A percentile compares a stretch with the other conserved stretches of the same genome.
phyloP scores from a whole-genome alignment of 1,284 basidiomycete species.

The Cryptococcus neoformans region DNA sequence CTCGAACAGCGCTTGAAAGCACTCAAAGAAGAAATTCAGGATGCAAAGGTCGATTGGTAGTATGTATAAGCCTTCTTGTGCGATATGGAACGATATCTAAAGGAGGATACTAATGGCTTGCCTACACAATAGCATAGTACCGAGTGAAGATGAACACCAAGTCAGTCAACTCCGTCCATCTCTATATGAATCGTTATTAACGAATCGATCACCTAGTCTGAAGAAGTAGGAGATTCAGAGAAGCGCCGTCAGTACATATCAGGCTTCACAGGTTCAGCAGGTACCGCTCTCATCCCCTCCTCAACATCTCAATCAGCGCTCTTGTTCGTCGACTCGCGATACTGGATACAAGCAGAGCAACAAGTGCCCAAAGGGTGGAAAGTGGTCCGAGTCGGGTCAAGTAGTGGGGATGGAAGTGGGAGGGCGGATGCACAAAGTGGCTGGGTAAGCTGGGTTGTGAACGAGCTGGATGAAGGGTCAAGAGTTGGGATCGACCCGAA shows the following conservation, averaged over 20 bases:
- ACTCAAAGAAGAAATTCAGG: constrained; percentile 65
- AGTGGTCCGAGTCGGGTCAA: constrained; percentile 63
- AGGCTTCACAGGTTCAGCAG: constrained; percentile 84
- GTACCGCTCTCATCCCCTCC: constrained; percentile 71
- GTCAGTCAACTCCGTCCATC: constrained; percentile 4
- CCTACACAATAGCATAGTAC: constrained; percentile 57
- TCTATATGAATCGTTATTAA: too few species aligned
- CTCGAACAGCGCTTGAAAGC: constrained; percentile 58
- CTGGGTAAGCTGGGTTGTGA: constrained; percentile 75
- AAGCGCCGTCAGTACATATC: constrained; percentile 80
- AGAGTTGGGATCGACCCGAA: constrained; percentile 86
- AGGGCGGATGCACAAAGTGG: constrained; percentile 53
- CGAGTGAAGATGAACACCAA: constrained; percentile 82
- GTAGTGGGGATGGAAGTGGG: constrained; percentile 45
- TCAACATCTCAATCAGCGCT: constrained; percentile 55
- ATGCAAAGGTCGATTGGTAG: constrained; percentile 80
- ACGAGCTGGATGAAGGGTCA: constrained; percentile 54
- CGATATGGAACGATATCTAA: too few species aligned
- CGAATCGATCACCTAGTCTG: constrained; percentile 53
- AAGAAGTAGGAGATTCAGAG: constrained; percentile 77
- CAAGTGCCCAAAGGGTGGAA: constrained; percentile 79
- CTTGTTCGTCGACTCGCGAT: constrained; percentile 81
- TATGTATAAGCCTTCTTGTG: constrained; percentile 51
- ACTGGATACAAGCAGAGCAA: constrained; percentile 78
- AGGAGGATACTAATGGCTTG: neutral